Evolutionary conservation across 2,329 filamentous ascomycete genomes (phyloP), one percentile per base, ranked within the genome.

Genomic region (Stagonosporopsis chrysanthemi): DNA sequence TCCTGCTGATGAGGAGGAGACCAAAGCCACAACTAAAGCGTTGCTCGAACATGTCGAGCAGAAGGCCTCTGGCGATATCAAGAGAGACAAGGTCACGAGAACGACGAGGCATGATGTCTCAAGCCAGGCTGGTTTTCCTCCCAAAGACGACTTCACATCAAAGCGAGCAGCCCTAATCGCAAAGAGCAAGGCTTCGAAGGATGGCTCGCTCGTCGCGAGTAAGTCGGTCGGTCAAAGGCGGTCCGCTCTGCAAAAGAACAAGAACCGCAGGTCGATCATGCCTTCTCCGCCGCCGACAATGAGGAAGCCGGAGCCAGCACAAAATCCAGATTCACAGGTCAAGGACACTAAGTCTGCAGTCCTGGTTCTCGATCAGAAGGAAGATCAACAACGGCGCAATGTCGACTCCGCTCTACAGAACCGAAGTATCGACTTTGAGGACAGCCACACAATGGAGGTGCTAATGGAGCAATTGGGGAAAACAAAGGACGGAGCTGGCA

Each of bases 221-320:
- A 57, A 36, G 19, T 58, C 59, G 22, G 44, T 31, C 3, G 42
- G 22, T 11, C 51, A 58, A 22, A 58, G 43, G 29, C 56, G 56
- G 12, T 43, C 52, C 19, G 56, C 56, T 8, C 33, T 47, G 14
- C 44, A 52, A 0, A 58, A 46, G 33, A 55, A 49, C 6, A 61
- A 55, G 54, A 48, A 49, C 26, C 54, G 54, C 19, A 58, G 31
- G 19, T 45, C 51, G 1, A 55, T 49, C 50, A 57, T 57, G 49
- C 31, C 44, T 14, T 52, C 52, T 2, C 47, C 47, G 6, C 52
- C 57, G 17, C 54, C 36, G 14, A 39, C 43, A 15, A 17, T 31
- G 11, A 48, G 26, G 23, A 52, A 29, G 23, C 26, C n/a, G 15
- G 47, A 56, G n/a, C 40, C 17, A 24, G 24, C 11, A 29, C 6